These are phyloP conservation scores for Hydnomerulius pinastri DNA, from an alignment of 768 basidiomycete species.

Conservation along the genomic window DNA sequence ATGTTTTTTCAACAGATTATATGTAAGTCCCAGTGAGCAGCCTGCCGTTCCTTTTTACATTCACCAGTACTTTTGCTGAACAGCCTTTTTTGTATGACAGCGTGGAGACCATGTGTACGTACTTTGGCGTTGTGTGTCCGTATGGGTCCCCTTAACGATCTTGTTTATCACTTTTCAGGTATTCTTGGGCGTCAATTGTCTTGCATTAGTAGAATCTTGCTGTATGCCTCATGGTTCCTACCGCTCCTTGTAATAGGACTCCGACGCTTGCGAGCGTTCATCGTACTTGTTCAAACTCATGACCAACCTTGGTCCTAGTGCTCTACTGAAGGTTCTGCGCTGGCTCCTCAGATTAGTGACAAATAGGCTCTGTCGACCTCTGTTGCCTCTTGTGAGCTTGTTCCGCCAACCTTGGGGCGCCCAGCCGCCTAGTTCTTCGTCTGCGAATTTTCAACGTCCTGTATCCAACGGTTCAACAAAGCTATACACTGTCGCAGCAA, in stretches of 20 bases:
- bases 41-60: too few relatives aligned
- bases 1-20: too few relatives aligned
- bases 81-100: too few relatives aligned
- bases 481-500: not conserved
- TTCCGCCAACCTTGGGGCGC: not conserved
- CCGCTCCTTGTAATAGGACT: not conserved
- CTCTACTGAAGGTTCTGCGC: not conserved
- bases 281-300: not conserved
- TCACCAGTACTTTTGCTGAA: too few relatives aligned
- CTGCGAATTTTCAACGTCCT: not conserved
- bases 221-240: not conserved
- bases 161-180: not conserved
- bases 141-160: not conserved
- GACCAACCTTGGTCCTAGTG: not conserved
- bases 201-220: not conserved
- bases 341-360: not conserved
- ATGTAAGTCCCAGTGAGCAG: too few relatives aligned
- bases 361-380: not conserved
- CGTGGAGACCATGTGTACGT: too few relatives aligned
- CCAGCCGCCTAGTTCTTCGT: not conserved
- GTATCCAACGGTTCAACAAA: not conserved
- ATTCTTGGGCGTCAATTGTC: not conserved
- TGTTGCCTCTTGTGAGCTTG: not conserved
- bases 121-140: not conserved
- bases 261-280: not conserved